These are phyloP conservation scores for Colletotrichum echinochloae DNA, from an alignment of 2,329 filamentous ascomycete species.

Conservation along the genomic window DNA sequence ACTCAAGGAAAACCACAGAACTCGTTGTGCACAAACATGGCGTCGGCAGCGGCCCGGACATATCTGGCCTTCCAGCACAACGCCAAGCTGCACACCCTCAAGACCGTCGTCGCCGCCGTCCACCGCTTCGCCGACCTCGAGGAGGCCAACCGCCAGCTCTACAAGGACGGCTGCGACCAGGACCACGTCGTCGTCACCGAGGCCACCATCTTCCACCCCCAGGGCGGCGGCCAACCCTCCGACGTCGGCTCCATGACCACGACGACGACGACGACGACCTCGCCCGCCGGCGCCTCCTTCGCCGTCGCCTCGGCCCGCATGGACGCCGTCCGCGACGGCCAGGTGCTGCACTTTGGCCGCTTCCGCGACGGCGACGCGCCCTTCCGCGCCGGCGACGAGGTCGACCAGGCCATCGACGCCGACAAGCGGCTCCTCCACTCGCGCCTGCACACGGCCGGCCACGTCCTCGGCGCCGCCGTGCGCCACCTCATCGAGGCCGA, in stretches of 20 bases:
- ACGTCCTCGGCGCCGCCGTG: slow-evolving; percentile 78
- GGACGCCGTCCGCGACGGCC: slow-evolving; percentile 60
- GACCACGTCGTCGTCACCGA: slow-evolving; percentile 71
- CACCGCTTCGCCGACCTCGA: slow-evolving; percentile 62
- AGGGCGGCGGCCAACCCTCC: slow-evolving; percentile 80
- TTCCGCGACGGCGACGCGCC: slow-evolving; percentile 53
- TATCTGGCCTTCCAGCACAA: slow-evolving; percentile 60
- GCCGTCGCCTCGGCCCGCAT: slow-evolving; percentile 68
- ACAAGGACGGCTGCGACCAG: slow-evolving; percentile 65
- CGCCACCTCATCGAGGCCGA: slow-evolving; percentile 65
- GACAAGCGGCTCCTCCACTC: slow-evolving; percentile 73
- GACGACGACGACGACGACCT: too few species aligned
- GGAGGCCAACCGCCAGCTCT: slow-evolving; percentile 64
- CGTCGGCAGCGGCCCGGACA: slow-evolving; percentile 47
- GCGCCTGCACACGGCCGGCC: slow-evolving; percentile 78
- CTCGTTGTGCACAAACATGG: not conserved
- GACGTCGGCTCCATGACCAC: slow-evolving; percentile 70
- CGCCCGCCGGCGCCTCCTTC: slow-evolving; percentile 54
- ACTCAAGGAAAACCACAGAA: not conserved
- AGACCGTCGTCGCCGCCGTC: slow-evolving; percentile 60
- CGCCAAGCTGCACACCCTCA: slow-evolving; percentile 56
- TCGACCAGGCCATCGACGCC: slow-evolving; percentile 70
- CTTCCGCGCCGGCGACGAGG: slow-evolving; percentile 57
- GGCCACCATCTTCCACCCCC: slow-evolving; percentile 79
- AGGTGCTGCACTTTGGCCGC: slow-evolving; percentile 74